A percentile compares a stretch with the other conserved stretches of the same genome.
phyloP scores from a whole-genome alignment of 176 grass and related monocot species.

The Aechmea fasciata region DNA sequence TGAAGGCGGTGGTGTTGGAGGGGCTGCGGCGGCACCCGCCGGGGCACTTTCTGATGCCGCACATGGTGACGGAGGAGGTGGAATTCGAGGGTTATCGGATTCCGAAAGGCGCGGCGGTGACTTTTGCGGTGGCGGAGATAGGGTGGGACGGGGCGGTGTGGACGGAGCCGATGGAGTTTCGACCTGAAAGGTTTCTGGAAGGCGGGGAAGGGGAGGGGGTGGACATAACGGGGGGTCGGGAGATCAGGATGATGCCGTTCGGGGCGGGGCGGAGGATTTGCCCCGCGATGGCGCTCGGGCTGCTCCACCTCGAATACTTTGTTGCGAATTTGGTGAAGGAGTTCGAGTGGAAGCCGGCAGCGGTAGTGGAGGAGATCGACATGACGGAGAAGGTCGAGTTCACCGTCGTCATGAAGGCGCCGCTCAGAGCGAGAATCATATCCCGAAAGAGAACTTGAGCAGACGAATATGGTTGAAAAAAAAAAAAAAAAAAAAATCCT shows the following conservation, averaged over 20 bases:
- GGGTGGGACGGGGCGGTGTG: conserved; percentile 19
- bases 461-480: too few relatives aligned
- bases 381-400: too few relatives aligned
- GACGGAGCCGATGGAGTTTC: conserved; percentile 21
- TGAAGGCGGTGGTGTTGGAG: background rate
- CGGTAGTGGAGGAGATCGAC: too few relatives aligned
- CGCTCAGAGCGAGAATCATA: conserved; percentile 1
- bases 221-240: conserved; percentile 21
- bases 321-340: too few relatives aligned
- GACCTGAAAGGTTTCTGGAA: conserved; percentile 21
- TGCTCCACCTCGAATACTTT: too few relatives aligned
- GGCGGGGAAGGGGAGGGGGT: conserved; percentile 28
- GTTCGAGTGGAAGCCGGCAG: too few relatives aligned
- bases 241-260: conserved; percentile 31
- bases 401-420: conserved; percentile 15
- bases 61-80: conserved; percentile 13
- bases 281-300: too few relatives aligned
- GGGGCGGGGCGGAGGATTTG: too few relatives aligned
- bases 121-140: conserved; percentile 11
- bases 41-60: conserved; percentile 24
- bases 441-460: background rate
- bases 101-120: conserved; percentile 13
- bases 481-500: too few relatives aligned
- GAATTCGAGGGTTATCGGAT: conserved; percentile 17
- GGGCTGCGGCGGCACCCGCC: conserved; percentile 32